Evolutionary conservation across 1,139 yeast genomes (phyloP), one percentile per base, ranked within the genome.

Genomic region (Geotrichum australiense): DNA sequence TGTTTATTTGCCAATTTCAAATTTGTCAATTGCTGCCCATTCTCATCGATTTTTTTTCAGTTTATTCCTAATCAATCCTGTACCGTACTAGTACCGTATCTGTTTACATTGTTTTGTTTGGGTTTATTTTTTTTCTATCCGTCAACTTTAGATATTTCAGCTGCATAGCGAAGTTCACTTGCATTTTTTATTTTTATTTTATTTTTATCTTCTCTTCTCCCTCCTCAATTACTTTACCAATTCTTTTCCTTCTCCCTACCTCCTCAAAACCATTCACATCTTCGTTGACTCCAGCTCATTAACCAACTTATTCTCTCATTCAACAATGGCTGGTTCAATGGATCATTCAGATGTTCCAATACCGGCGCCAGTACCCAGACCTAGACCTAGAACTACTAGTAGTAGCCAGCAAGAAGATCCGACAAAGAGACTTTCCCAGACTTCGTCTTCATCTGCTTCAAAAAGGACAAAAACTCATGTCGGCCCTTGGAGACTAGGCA

Each of bases 401-500:
- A n/a, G n/a, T n/a, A n/a, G n/a, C n/a, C n/a, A n/a, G n/a, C n/a
- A n/a, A n/a, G n/a, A n/a, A n/a, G n/a, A n/a, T n/a, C n/a, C n/a
- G n/a, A n/a, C n/a, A n/a, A 78, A 53, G 27, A 59, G 84, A 42
- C 65, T 79, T 37, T 76, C 83, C 11, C 83, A 77, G 57, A 73
- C 74, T 22, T 78, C 85, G 23, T 61, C 72, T n/a, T 55, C 56
- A 42, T 57, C 67, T 2, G 26, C 44, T 10, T 32, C 47, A 5
- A 40, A 40, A 35, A 71, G 77, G 60, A 66, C 83, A 45, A 76
- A 80, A 60, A 75, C 81, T 61, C 79, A 78, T 49, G 82, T 86
- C 38, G 99, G 99, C 1, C 97, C 98, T 2, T 91, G 99, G 99
- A 81, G 85, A 59, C 67, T 91, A 26, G 98, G 98, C 11, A 73